Evolutionary conservation across 2,329 filamentous ascomycete genomes (phyloP), one percentile per base, ranked within the genome.

Genomic region (Salinomyces thailandicus): DNA sequence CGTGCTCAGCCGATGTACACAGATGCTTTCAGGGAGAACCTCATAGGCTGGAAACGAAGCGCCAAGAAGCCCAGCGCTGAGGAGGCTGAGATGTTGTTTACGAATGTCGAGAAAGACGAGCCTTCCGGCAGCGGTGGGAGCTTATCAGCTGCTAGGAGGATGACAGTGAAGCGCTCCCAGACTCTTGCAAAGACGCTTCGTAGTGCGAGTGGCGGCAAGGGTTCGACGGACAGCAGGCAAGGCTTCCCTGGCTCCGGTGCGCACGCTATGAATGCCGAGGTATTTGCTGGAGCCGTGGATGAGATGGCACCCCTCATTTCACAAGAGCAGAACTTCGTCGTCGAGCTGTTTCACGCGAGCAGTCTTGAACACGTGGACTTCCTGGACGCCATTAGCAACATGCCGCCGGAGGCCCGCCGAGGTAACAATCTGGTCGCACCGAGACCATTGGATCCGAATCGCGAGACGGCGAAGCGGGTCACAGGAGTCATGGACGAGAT

Each of bases 321-420:
- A 49, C 87, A 89, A 58, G 91, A 98, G 62, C 89, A 98, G 58
- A 96, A 95, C 56, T 98, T 96, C 55, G 70, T 95, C 33, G 79
- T 94, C n/a, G 85, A 93, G 49, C 91, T 95, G 59, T 96, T 96
- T 71, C 89, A 96, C 51, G 77, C 91, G 17, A 84, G 81, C n/a
- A 93, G 85, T 2, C 69, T 89, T 18, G 80, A 86, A 51, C 79
- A 77, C 22, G 63, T 74, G 12, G 87, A 95, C 54, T 96, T 95
- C 54, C 72, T 81, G 1, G 91, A 96, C 46, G 73, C 80, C 2
- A 80, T 95, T 13, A 68, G 73, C 14, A 70, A 73, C 2, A 68
- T 69, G 2, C 64, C 72, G 16, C 85, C 86, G 5, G 73, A 77
- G 28, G 70, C 79, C 24, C 76, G 89, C 31, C 71, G 71, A 28